Evolutionary conservation across 2,329 filamentous ascomycete genomes (phyloP).

Genomic region (Aspergillus chevalieri): DNA sequence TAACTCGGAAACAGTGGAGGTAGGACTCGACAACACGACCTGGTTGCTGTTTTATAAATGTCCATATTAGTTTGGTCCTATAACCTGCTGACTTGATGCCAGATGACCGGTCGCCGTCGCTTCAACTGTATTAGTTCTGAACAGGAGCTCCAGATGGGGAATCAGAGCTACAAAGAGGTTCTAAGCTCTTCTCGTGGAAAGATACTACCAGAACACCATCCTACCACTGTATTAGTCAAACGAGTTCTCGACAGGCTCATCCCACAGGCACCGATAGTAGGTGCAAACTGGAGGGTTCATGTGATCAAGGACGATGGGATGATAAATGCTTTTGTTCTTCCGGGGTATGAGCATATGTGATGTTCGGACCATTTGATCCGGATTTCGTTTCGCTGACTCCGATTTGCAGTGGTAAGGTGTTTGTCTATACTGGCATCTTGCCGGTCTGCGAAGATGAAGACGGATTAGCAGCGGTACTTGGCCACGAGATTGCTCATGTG

Average conservation of each 20-base stretch:
- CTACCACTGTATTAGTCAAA: constrained; percentile 44
- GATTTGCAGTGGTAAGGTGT: constrained; percentile 51
- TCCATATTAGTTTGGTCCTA: neutral
- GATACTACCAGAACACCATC: constrained; percentile 48
- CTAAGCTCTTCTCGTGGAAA: constrained; percentile 40
- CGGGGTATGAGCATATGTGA: constrained; percentile 38
- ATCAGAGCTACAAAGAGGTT: constrained; percentile 43
- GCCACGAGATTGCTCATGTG: constrained; percentile 61
- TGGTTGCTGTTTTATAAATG: too few species aligned
- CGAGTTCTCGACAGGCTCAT: constrained; percentile 50
- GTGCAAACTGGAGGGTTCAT: constrained; percentile 51
- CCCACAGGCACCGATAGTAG: constrained; percentile 43
- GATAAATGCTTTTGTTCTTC: constrained; percentile 58
- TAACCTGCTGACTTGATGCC: constrained; percentile 2
- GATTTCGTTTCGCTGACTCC: constrained; percentile 1
- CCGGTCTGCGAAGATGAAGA: constrained; percentile 52
- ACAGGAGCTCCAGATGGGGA: constrained; percentile 40
- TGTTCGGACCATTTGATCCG: neutral
- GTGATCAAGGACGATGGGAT: constrained; percentile 48
- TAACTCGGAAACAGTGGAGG: constrained; percentile 53
- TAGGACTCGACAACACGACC: constrained; percentile 13
- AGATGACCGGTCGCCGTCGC: constrained; percentile 50
- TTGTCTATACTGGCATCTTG: constrained; percentile 58
- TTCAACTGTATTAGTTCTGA: constrained; percentile 52
- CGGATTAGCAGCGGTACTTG: constrained; percentile 55